Evolutionary conservation across 2,329 filamentous ascomycete species (phyloP).

Genomic region (Elsinoe batatas): DNA sequence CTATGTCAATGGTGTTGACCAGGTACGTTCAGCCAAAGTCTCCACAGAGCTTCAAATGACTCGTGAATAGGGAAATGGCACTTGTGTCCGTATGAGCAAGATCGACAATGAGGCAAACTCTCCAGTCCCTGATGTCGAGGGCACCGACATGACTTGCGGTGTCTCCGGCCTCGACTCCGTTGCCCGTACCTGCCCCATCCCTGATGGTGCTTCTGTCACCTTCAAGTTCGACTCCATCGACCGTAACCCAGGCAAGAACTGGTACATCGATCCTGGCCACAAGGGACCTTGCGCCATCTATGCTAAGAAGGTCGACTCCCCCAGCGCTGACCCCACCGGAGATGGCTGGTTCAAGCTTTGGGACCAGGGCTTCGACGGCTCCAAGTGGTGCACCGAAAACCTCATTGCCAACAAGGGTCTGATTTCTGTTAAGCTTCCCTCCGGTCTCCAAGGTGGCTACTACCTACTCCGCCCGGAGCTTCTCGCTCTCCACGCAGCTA

Average conservation of each 20-base stretch:
- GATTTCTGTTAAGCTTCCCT: constrained; percentile 52
- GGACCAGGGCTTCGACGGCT: constrained; percentile 54
- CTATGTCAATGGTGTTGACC: constrained; percentile 50
- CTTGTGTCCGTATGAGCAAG: constrained; percentile 58
- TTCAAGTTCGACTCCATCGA: constrained; percentile 58
- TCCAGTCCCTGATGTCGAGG: constrained; percentile 49
- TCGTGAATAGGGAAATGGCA: constrained; percentile 51
- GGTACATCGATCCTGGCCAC: constrained; percentile 49
- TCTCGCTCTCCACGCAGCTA: constrained; percentile 56
- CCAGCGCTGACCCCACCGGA: constrained; percentile 33
- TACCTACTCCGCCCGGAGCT: constrained; percentile 66
- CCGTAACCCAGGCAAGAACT: constrained; percentile 43
- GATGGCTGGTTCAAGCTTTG: constrained; percentile 72
- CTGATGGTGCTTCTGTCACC: constrained; percentile 48
- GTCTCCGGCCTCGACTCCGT: constrained; percentile 38
- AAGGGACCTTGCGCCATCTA: constrained; percentile 65
- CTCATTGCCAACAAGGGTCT: constrained; percentile 56
- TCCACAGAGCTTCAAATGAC: not conserved
- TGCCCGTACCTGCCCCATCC: constrained; percentile 36
- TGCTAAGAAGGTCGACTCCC: constrained; percentile 56
- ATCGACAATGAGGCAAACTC: constrained; percentile 43
- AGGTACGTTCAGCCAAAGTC: constrained; percentile 9
- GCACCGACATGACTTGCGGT: constrained; percentile 60
- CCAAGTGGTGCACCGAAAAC: constrained; percentile 60
- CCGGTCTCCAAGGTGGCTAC: constrained; percentile 51